Conservation (phyloP, 2,329 filamentous ascomycete species). For the Bertia moriformis region DNA sequence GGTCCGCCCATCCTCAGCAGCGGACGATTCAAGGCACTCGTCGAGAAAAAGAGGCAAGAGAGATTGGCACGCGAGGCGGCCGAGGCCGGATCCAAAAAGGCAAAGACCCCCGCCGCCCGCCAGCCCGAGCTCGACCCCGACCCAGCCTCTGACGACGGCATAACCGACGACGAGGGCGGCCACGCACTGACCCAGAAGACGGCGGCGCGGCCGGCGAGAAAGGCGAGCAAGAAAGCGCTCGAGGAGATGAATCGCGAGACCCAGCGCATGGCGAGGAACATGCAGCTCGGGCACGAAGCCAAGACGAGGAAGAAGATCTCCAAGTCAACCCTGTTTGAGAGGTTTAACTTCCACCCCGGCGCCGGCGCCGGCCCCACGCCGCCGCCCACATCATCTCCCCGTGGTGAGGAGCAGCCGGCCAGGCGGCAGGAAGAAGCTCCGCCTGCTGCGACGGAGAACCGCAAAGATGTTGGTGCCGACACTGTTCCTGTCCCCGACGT, state of each 20-base stretch:
- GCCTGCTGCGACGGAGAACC: conserved; percentile 19
- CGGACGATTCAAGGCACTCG: conserved; percentile 55
- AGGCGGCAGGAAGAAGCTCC: conserved; percentile 42
- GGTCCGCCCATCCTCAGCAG: conserved; percentile 24
- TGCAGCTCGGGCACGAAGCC: conserved; percentile 81
- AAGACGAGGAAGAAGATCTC: conserved; percentile 84
- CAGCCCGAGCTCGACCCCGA: conserved; percentile 24
- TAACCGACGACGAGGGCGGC: conserved; percentile 48
- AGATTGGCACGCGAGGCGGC: conserved; percentile 42
- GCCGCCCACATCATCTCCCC: conserved; percentile 11
- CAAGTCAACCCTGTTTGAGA: conserved; percentile 67
- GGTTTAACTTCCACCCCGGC: conserved; percentile 57
- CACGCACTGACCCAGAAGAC: conserved; percentile 52
- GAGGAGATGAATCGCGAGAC: conserved; percentile 94
- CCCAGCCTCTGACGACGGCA: conserved; percentile 40
- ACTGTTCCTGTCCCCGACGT: no score
- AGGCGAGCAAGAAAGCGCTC: conserved; percentile 84
- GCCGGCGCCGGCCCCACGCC: conserved; percentile 21
- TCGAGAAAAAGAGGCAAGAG: conserved; percentile 61
- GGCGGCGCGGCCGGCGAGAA: conserved; percentile 54
- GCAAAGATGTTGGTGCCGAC: no score
- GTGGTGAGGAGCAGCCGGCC: conserved; percentile 16
- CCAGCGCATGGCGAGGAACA: conserved; percentile 74
- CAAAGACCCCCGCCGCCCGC: conserved; percentile 19
- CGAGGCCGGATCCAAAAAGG: conserved; percentile 28